These are phyloP conservation scores for Durusdinium trenchii DNA, from an alignment of 73 alveolate species.

Conservation along the genomic window DNA sequence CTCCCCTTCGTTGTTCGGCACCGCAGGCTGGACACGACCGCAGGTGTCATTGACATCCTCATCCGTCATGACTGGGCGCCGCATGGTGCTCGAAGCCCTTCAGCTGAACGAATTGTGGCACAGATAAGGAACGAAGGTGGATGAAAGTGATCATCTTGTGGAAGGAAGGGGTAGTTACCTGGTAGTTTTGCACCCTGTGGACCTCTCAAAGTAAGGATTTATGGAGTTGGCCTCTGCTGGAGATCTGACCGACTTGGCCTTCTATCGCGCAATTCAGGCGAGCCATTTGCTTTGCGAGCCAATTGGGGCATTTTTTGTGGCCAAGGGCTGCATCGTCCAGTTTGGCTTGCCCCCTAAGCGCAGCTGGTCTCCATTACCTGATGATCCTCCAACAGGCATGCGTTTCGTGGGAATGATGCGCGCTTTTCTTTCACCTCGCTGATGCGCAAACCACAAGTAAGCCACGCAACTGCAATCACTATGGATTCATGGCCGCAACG, in stretches of 20 bases:
- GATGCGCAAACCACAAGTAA: too few species aligned
- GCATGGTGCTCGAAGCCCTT: constrained; percentile 57
- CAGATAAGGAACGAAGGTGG: too few species aligned
- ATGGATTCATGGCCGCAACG: too few species aligned
- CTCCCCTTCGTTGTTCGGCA: not conserved
- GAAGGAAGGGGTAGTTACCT: not conserved
- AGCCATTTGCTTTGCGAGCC: not conserved
- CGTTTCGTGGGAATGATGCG: not conserved
- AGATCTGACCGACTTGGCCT: constrained; percentile 61
- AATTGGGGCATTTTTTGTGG: not conserved
- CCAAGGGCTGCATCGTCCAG: constrained; percentile 94
- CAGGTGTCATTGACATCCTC: constrained; percentile 70
- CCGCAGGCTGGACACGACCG: constrained; percentile 80
- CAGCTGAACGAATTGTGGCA: too few species aligned
- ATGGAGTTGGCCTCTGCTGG: constrained; percentile 78
- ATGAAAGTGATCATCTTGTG: too few species aligned
- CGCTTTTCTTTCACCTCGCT: too few species aligned
- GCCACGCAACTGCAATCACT: too few species aligned
- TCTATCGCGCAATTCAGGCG: constrained; percentile 93
- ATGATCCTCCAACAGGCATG: constrained; percentile 81
- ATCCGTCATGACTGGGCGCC: constrained; percentile 92
- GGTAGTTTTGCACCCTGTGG: not conserved
- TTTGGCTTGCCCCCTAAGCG: constrained; percentile 91
- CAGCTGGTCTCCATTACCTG: constrained; percentile 85
- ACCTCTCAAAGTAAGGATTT: constrained; percentile 8